Base-by-base conservation (phyloP, 2,329 filamentous ascomycete genomes). In the Trichoderma asperellum region DNA sequence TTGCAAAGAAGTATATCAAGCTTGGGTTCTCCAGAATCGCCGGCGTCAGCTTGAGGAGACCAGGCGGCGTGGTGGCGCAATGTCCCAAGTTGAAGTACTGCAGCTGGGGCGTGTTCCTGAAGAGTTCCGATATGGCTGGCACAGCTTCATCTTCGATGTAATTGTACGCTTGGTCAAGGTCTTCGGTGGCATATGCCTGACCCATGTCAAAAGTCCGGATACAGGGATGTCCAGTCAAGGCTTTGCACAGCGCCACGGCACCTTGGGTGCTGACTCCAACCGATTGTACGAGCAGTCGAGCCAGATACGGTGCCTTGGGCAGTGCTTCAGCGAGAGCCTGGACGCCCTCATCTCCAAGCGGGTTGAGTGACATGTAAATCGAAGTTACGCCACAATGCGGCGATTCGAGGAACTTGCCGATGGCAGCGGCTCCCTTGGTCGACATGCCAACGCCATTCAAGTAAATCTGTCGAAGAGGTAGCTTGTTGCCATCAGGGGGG, bases 141-240 rank as follows among this genome's bases (percentile, higher is more conserved):
- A 80, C 75, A 21, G 77, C 75, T 5, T 53, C 76, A 69, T 83
- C 81, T 34, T 81, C 79, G 53, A 85, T 76, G 74, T 79, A 85
- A 70, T 85, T 86, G 76, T 82, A 85, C 34, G 81, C 81, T 73
- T 80, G 79, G 35, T 76, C 76, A 1, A 84, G 79, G 69, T 85
- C 83, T 35, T 80, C 73, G 12, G 83, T 85, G n/a, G 80, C 79
- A 73, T 80, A 85, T 24, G 79, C 80, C 73, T 85, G 83, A 18
- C 82, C 81, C 5, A 85, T 70, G 70, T 85, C 82, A 12, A 85
- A 72, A 24, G 75, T 75, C 14, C 76, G 76, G 24, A 85, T 74
- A 37, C 73, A 71, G 10, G 79, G 73, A 72, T 83, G 78, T 21
- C 74, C 71, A 21, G 72, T 71, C 67, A 83, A 71, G 27, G 80